These are phyloP conservation scores for Acanthamoeba healyi DNA, from an alignment of 208 protist genomes.

Conservation along the genomic window DNA sequence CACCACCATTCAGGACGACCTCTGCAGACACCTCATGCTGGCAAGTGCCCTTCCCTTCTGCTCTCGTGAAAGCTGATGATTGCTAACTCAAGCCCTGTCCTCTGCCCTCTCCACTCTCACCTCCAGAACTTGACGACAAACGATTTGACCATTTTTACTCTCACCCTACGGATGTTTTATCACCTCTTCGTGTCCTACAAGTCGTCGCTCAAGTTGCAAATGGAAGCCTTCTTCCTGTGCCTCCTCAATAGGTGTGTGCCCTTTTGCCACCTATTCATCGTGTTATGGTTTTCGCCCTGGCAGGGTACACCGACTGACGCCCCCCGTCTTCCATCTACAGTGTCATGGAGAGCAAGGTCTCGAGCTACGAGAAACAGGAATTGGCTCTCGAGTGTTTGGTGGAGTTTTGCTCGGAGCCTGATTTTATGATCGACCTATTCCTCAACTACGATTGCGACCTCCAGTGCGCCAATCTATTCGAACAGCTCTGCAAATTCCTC, in stretches of 20 bases:
- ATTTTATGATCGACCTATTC: conserved; percentile 86
- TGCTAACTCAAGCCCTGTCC: no score
- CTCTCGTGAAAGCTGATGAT: neutral
- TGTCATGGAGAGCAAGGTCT: conserved; percentile 30
- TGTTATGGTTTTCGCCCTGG: no score
- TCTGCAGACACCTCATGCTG: conserved; percentile 44
- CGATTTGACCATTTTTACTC: conserved; percentile 49
- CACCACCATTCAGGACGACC: conserved; percentile 41
- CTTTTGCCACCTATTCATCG: neutral
- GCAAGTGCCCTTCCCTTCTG: neutral
- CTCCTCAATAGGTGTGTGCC: conserved; percentile 13
- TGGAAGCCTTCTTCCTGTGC: conserved; percentile 83
- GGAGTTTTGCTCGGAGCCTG: conserved; percentile 83
- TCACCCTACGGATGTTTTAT: conserved; percentile 38
- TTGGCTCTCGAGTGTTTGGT: conserved; percentile 83
- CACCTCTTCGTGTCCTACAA: conserved; percentile 62
- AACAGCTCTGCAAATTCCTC: conserved; percentile 87
- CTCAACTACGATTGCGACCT: conserved; percentile 90
- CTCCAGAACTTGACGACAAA: conserved; percentile 25
- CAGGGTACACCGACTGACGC: no score
- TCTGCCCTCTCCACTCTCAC: neutral
- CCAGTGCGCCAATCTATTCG: conserved; percentile 85
- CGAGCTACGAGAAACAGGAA: conserved; percentile 78
- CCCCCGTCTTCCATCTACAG: neutral
- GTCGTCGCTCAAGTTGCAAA: conserved; percentile 77